A percentile compares a stretch with the other conserved stretches of the same genome.
phyloP scores from a whole-genome alignment of 345 rosid species.

The Brassica nigra region DNA sequence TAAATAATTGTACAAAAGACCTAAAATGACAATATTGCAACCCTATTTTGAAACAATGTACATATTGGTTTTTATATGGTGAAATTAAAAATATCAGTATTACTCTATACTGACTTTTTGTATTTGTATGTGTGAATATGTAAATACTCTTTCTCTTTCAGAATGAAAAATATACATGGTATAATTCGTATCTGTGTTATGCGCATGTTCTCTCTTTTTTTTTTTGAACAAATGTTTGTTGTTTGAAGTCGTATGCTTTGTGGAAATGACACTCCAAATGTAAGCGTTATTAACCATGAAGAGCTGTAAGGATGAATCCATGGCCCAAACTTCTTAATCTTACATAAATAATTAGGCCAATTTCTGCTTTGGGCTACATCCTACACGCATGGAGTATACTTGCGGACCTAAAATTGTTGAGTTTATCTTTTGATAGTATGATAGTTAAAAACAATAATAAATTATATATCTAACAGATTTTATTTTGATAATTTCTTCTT shows the following conservation, averaged over 20 bases:
- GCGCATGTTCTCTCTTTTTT: neutral
- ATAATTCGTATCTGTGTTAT: neutral
- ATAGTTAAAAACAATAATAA: no score
- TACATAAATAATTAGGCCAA: neutral
- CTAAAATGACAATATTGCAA: neutral
- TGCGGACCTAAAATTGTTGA: no score
- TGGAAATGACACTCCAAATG: neutral
- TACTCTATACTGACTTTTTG: neutral
- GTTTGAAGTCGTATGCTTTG: neutral
- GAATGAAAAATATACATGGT: neutral
- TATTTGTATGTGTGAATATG: neutral
- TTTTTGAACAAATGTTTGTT: neutral
- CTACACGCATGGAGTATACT: no score
- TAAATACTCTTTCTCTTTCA: neutral
- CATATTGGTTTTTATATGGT: neutral
- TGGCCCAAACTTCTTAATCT: neutral
- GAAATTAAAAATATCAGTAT: neutral
- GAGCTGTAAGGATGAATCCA: neutral
- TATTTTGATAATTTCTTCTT: no score
- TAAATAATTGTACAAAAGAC: neutral
- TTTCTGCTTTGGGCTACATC: no score
- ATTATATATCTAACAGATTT: no score
- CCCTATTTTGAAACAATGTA: neutral
- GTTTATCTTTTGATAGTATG: no score
- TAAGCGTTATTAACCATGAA: neutral